A percentile compares a stretch with the other conserved stretches of the same genome.
Conservation (phyloP, 1,284 basidiomycete species). For the Boletellus deceptivus region DNA sequence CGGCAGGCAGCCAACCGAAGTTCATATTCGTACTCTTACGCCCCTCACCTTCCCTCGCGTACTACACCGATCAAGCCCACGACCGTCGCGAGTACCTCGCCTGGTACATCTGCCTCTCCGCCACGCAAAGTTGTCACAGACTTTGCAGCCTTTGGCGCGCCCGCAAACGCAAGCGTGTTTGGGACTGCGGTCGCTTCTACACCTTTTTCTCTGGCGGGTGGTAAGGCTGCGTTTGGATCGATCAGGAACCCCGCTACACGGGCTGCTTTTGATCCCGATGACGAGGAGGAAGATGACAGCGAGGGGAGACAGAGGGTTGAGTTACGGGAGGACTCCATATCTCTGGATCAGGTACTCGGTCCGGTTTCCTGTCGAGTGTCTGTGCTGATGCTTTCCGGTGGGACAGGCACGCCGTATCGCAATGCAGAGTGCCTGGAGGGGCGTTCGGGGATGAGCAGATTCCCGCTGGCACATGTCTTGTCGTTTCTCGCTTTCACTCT, state of each 20-base stretch:
- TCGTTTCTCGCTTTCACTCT: neutral
- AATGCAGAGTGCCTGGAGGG: constrained; percentile 74
- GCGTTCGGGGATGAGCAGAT: constrained; percentile 43
- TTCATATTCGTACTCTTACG: constrained; percentile 38
- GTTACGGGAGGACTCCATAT: constrained; percentile 78
- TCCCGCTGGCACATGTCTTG: constrained; percentile 3
- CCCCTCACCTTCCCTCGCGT: constrained; percentile 51
- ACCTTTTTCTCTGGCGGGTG: constrained; percentile 77
- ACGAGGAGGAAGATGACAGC: constrained; percentile 61
- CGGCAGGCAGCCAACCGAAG: constrained; percentile 58
- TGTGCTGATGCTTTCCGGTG: constrained; percentile 14
- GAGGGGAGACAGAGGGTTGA: constrained; percentile 69
- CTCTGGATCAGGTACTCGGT: constrained; percentile 76
- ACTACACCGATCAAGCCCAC: constrained; percentile 37
- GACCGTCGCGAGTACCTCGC: constrained; percentile 36
- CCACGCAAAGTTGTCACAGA: constrained; percentile 84
- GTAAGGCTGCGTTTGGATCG: constrained; percentile 76
- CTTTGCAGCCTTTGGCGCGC: constrained; percentile 88
- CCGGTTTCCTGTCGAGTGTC: neutral
- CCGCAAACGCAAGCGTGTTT: constrained; percentile 71
- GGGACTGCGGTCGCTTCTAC: constrained; percentile 75
- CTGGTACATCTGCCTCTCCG: constrained; percentile 50
- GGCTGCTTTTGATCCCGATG: constrained; percentile 49
- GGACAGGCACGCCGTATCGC: constrained; percentile 64
- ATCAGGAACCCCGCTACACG: constrained; percentile 50